These are phyloP conservation scores for Apium graveolens DNA, from an alignment of 129 eudicot species.

Conservation along the genomic window DNA sequence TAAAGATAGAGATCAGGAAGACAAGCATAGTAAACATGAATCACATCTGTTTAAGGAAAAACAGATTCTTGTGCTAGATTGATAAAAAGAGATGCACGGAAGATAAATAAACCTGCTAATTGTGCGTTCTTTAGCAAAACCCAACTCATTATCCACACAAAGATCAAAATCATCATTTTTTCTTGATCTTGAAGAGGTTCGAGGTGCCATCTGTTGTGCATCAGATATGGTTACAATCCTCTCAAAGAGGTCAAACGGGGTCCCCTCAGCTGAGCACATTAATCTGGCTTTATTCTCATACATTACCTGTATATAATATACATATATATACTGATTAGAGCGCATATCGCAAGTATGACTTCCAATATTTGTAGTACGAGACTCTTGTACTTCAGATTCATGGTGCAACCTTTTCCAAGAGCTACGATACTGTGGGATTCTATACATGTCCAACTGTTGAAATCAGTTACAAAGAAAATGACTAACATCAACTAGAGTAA, in stretches of 20 bases:
- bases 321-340: neutral
- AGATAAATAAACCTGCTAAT: constrained; percentile 62
- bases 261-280: constrained; percentile 84
- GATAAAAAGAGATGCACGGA: neutral
- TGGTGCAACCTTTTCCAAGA: neutral
- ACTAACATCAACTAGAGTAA: constrained; percentile 91
- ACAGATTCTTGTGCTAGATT: neutral
- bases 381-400: neutral
- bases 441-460: neutral
- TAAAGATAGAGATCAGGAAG: neutral
- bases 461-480: constrained; percentile 15
- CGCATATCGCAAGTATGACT: neutral
- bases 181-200: constrained; percentile 82
- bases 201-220: constrained; percentile 67
- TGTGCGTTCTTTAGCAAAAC: constrained; percentile 90
- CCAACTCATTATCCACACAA: constrained; percentile 89
- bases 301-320: constrained; percentile 47
- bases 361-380: neutral
- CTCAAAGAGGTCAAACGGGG: constrained; percentile 65
- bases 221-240: constrained; percentile 76
- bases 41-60: neutral
- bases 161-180: constrained; percentile 68
- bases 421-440: neutral
- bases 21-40: neutral
- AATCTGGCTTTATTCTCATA: constrained; percentile 76